These are phyloP conservation scores for Melanopsichium pennsylvanicum DNA, from an alignment of 1,284 basidiomycete genomes.

Conservation along the genomic window DNA sequence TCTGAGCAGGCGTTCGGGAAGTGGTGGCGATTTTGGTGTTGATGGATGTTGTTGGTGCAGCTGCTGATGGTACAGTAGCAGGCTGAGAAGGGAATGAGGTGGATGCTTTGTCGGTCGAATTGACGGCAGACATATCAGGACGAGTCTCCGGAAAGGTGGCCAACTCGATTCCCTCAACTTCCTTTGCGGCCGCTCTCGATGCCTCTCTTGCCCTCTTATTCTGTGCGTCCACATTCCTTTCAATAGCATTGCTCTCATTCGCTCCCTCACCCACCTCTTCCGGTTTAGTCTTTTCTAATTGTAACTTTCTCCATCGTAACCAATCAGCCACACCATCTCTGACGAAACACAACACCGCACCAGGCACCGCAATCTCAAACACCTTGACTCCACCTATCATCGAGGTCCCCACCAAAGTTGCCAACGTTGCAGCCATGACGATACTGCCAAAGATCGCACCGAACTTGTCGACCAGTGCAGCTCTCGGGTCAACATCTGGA, in stretches of 20 bases:
- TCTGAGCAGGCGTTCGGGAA: not conserved
- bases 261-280: constrained; percentile 1
- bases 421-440: constrained; percentile 71
- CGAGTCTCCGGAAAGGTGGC: constrained; percentile 20
- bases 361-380: constrained; percentile 80
- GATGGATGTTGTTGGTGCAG: no score
- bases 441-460: constrained; percentile 70
- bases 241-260: constrained; percentile 19
- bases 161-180: constrained; percentile 35
- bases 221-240: no score
- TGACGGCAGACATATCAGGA: constrained; percentile 6
- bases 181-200: constrained; percentile 4
- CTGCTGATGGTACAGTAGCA: no score
- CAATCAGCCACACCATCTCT: constrained; percentile 76
- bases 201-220: constrained; percentile 9
- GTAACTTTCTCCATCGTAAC: constrained; percentile 28
- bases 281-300: constrained; percentile 12
- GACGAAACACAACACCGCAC: constrained; percentile 76
- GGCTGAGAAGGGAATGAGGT: not conserved
- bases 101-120: not conserved
- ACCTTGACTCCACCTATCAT: constrained; percentile 71
- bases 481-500: constrained; percentile 68
- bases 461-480: constrained; percentile 69
- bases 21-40: no score
- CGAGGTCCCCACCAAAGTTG: constrained; percentile 72